Evolutionary conservation across 2,329 filamentous ascomycete species (phyloP).

Genomic region (Onygenales sp.): DNA sequence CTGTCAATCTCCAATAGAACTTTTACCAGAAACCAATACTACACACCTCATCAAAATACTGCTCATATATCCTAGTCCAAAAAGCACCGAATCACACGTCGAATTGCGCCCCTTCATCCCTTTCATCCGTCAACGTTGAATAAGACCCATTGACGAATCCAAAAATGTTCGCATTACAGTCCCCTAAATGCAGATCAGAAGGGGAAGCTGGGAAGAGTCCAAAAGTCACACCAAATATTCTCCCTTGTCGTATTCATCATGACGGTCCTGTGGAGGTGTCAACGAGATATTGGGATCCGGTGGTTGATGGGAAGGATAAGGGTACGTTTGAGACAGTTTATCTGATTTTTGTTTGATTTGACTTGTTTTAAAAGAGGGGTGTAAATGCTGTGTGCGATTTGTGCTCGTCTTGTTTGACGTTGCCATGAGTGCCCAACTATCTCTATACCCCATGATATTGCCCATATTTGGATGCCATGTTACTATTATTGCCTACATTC

Average conservation of each 20-base stretch:
- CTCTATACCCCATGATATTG: not conserved
- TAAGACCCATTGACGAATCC: not conserved
- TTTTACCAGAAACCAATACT: too few species aligned
- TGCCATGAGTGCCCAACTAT: not conserved
- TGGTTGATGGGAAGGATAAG: slow-evolving; percentile 33
- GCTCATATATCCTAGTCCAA: too few species aligned
- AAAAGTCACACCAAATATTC: slow-evolving; percentile 52
- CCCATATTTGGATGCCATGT: not conserved
- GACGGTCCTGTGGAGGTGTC: slow-evolving; percentile 59
- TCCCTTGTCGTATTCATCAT: slow-evolving; percentile 74
- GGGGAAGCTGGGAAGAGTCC: not conserved
- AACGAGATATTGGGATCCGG: slow-evolving; percentile 62
- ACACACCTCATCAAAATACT: too few species aligned
- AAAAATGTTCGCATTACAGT: slow-evolving; percentile 1
- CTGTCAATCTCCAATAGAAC: too few species aligned
- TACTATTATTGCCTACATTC: not conserved
- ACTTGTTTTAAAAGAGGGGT: not conserved
- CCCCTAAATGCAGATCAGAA: not conserved
- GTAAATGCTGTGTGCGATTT: not conserved
- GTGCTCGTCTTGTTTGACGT: not conserved
- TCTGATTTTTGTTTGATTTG: not conserved
- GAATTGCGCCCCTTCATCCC: not conserved
- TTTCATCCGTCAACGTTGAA: not conserved
- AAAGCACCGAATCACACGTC: not conserved
- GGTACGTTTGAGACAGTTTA: slow-evolving; percentile 2